Base-by-base conservation (phyloP, 805 yeast species). In the Nakazawaea wyomingensis region DNA sequence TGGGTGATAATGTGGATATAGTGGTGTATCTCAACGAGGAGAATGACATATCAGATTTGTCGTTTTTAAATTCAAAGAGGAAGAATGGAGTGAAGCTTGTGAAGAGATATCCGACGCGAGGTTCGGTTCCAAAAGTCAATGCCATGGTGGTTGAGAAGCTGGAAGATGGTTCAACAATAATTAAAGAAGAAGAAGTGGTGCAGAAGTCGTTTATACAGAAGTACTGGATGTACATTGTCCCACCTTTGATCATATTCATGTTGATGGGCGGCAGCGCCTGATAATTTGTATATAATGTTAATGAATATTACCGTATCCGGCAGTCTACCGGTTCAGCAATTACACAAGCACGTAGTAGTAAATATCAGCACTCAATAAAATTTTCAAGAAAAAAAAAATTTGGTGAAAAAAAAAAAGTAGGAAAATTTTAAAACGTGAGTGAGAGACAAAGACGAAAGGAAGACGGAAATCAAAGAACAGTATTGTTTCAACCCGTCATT, bases 151-250 rank as follows among this genome's bases (percentile, higher is more conserved):
- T 34, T 5, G 34, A 40, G 22, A 30, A 7, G 19, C 22, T 20
- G 16, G 21, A 27, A 21, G 40, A 28, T 11, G 40, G 41, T 9
- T n/a, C 37, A 14, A 32, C 41, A 2, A 14, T 22, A 6, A 21
- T 16, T 10, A 34, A n/a, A 24, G 39, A 43, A 11, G 39, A 38
- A 24, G 36, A 20, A 17, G 19, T 6, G 5, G 36, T 19, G 11
- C 61, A 62, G 26, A 59, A 64, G 41, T 70, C 80, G 4, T 78
- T 77, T 59, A 60, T 79, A 14, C 83, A 78, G 54, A 72, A 72
- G 55, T 72, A 80, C 59, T 80, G 85, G 85, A 66, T 76, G 69
- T 78, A 74, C 56, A 62, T 80, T 20, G 76, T 76, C 6, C 76
- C 80, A 2, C 75, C 76, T 11, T 48, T 74, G 18, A 38, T 77